A percentile compares a stretch with the other conserved stretches of the same genome.
Evolutionary conservation across 1,284 basidiomycete species (phyloP).

Genomic region (Puccinia polysora): DNA sequence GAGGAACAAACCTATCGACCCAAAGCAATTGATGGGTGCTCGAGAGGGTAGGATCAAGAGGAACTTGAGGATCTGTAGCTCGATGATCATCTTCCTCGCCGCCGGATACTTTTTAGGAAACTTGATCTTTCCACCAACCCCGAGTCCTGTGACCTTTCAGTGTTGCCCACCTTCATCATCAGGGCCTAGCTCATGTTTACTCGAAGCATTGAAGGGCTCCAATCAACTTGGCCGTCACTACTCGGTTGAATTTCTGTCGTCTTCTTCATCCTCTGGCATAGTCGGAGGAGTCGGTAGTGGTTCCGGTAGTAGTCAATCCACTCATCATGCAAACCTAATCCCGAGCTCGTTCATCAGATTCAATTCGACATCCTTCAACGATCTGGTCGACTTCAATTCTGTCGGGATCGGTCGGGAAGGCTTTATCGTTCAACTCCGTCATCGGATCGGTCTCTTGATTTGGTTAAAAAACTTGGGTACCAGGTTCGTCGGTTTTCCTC

Average conservation of each 20-base stretch:
- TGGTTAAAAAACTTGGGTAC: conserved; percentile 1
- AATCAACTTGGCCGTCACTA: too few species aligned
- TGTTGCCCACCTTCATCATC: not conserved
- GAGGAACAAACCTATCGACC: not conserved
- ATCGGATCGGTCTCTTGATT: not conserved
- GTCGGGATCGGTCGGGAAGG: conserved; percentile 2
- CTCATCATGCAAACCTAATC: not conserved
- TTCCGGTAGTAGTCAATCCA: too few species aligned
- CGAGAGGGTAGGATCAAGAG: not conserved
- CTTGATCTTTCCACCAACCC: not conserved
- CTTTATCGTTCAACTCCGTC: not conserved
- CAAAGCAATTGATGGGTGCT: not conserved
- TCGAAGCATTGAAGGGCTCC: too few species aligned
- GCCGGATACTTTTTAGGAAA: not conserved
- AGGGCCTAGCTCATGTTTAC: not conserved
- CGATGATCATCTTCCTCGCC: not conserved
- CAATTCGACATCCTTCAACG: not conserved
- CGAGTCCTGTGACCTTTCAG: not conserved
- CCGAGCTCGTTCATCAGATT: not conserved
- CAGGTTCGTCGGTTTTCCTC: not conserved
- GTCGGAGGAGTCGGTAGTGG: too few species aligned
- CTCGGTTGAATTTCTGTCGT: too few species aligned
- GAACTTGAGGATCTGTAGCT: not conserved
- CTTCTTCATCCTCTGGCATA: too few species aligned
- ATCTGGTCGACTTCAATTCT: conserved; percentile 12